Evolutionary conservation across 371 early-diverging fungal species (phyloP).

Genomic region (Amoeboradix gromovi): DNA sequence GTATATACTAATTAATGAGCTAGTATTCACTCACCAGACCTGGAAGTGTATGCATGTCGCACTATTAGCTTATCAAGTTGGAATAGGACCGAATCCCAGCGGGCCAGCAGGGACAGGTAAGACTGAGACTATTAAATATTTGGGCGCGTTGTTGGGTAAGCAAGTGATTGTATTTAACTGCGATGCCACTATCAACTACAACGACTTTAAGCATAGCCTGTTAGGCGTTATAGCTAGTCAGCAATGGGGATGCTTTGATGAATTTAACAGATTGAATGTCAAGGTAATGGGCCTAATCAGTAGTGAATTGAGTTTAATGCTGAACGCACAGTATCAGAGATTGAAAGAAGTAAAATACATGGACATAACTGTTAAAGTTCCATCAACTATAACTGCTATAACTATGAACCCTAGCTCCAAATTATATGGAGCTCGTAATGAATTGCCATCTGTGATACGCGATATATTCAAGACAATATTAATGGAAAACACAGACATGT

Average conservation of each 20-base stretch:
- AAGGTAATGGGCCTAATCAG: conserved; percentile 26
- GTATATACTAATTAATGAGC: conserved; percentile 20
- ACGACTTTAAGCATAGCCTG: conserved; percentile 22
- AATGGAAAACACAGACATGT: not conserved
- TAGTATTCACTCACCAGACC: conserved; percentile 22
- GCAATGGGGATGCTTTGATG: conserved; percentile 28
- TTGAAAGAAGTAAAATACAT: not conserved
- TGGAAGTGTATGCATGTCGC: conserved; percentile 22
- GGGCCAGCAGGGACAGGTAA: conserved; percentile 28
- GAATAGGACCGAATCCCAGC: conserved; percentile 25
- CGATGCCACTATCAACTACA: conserved; percentile 24
- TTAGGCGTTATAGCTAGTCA: conserved; percentile 22
- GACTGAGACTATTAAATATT: conserved; percentile 23
- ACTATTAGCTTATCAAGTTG: conserved; percentile 20
- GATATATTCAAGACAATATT: not conserved
- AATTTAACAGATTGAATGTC: conserved; percentile 28
- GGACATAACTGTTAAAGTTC: not conserved
- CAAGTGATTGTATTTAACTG: conserved; percentile 29
- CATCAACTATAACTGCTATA: not conserved
- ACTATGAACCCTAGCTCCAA: not conserved
- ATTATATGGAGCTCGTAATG: not conserved
- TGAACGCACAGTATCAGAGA: conserved; percentile 17
- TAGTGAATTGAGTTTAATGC: conserved; percentile 24
- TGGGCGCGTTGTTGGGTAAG: conserved; percentile 19
- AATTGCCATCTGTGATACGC: not conserved